Percentiles rank a stretch among this genome's conserved stretches.
These are phyloP conservation scores for Zygoascus meyerae DNA, from an alignment of 1,139 yeast genomes.

Conservation along the genomic window DNA sequence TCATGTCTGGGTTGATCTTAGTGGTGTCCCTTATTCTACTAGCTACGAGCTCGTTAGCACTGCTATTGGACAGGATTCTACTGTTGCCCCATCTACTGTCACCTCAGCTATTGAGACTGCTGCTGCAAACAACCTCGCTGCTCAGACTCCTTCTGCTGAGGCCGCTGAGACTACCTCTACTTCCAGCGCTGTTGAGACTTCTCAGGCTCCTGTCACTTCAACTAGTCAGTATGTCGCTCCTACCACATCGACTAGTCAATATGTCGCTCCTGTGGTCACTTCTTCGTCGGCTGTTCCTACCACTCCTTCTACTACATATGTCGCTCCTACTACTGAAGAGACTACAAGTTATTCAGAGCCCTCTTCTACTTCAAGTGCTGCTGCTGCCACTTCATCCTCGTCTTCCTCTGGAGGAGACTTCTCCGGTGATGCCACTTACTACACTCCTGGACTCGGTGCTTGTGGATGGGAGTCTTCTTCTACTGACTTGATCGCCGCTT, in stretches of 20 bases:
- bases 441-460: conserved; percentile 54
- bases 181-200: conserved; percentile 16
- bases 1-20: conserved; percentile 32
- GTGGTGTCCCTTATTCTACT: conserved; percentile 33
- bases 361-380: conserved; percentile 23
- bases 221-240: conserved; percentile 10
- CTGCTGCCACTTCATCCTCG: conserved; percentile 20
- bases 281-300: conserved; percentile 18
- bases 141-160: conserved; percentile 5
- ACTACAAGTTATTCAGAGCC: conserved; percentile 22
- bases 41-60: conserved; percentile 25
- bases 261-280: conserved; percentile 15
- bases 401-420: conserved; percentile 29
- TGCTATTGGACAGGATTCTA: conserved; percentile 25
- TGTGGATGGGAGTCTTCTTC: conserved; percentile 49
- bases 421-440: conserved; percentile 57
- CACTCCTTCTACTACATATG: conserved; percentile 15
- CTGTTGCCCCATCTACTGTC: conserved; percentile 14
- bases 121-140: conserved; percentile 13
- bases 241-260: conserved; percentile 14
- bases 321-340: conserved; percentile 14
- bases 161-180: conserved; percentile 13
- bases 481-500: conserved; percentile 44
- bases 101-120: conserved; percentile 15
- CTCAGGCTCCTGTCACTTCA: conserved; percentile 14